Evolutionary conservation across 306 rosid species (phyloP).

Genomic region (Begonia loranthoides): DNA sequence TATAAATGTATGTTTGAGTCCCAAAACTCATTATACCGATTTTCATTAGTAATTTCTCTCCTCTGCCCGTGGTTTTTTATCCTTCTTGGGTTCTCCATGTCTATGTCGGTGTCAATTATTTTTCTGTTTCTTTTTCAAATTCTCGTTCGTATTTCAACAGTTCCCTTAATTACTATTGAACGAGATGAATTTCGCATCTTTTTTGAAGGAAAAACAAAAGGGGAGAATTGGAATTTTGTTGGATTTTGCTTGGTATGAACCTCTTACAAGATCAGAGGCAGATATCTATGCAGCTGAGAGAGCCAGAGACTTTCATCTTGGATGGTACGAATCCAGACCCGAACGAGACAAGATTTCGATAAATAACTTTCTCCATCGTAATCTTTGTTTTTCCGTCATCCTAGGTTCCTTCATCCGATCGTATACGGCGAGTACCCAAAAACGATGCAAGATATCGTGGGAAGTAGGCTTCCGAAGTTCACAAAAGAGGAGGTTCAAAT

Average conservation of each 20-base stretch:
- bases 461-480: conserved; percentile 77
- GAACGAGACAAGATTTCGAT: no score
- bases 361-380: no score
- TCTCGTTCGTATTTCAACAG: no score
- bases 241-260: conserved; percentile 91
- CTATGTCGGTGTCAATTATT: no score
- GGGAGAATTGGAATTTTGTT: conserved; percentile 73
- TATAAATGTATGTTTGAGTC: no score
- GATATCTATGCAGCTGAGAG: conserved; percentile 85
- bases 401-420: conserved; percentile 85
- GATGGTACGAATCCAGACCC: conserved; percentile 42
- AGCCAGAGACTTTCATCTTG: conserved; percentile 87
- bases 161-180: no score
- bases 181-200: neutral
- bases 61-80: no score
- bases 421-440: conserved; percentile 87
- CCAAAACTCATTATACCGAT: no score
- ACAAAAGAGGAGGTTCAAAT: conserved; percentile 58
- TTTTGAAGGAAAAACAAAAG: conserved; percentile 49
- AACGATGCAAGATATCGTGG: conserved; percentile 65
- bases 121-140: no score
- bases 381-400: no score
- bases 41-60: no score
- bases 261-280: conserved; percentile 77
- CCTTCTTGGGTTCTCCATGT: no score